Evolutionary conservation across 2,329 filamentous ascomycete genomes (phyloP), one percentile per base, ranked within the genome.

Genomic region (Trichoderma guizhouense): DNA sequence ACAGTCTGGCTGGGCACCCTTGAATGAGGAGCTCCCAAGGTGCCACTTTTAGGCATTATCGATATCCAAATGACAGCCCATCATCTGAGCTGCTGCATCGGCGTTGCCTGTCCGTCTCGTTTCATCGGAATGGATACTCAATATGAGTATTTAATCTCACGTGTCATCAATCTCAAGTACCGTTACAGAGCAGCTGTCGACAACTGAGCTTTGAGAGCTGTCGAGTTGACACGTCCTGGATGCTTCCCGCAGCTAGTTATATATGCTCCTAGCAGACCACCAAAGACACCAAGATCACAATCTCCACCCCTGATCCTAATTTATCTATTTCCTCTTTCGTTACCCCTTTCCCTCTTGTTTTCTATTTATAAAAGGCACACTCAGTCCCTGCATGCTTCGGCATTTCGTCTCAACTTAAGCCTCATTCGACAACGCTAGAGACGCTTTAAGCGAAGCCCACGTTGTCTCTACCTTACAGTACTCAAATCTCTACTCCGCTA

Each of bases 361-460:
- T 47, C 66, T 60, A 69, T 60, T 61, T 61, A 69, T 69, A 68
- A 69, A 61, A 61, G 36, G 36, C 39, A 51, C 57, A 28, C 39
- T 21, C 21, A 47, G 39, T 68, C 66, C 66, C 57, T 62, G 66
- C 55, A 51, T 34, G 28, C 57, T 62, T 53, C 57, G 66, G 66
- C 66, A 51, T 43, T 24, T 32, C 11, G 36, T 36, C 60, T 51
- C 66, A 69, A 51, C 66, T 62, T 69, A 61, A 62, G 30, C 57
- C 66, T 69, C 55, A 53, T 53, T 34, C n/a, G 57, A 62, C 39
- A 51, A n/a, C 55, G 55, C 66, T 62, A 61, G 26, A 43, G 32
- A 36, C 39, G 7, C n/a, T 32, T 32, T 47, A 51, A 32, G 28
- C 57, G 57, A 62, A 51, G 39, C 39, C 36, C 39, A 21, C 26